Conservation (phyloP, 148 eudicot species). For the Suaeda aralocaspica region DNA sequence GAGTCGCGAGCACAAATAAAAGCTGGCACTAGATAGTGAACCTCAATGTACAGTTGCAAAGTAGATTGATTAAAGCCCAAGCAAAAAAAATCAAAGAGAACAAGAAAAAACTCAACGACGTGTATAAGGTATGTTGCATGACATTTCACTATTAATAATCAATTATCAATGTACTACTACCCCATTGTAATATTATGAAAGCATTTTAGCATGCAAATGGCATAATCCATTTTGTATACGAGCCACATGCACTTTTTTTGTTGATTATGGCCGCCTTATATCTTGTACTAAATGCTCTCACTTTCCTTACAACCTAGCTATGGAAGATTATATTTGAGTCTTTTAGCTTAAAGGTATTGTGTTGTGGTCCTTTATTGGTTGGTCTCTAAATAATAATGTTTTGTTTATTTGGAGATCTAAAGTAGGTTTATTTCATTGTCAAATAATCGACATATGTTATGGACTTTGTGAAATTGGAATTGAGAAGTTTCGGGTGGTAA, state of each 20-base stretch:
- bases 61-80: not conserved
- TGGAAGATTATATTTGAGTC: not conserved
- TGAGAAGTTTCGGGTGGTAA: not conserved
- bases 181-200: not conserved
- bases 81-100: not conserved
- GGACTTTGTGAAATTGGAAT: not conserved
- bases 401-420: not conserved
- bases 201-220: constrained; percentile 1
- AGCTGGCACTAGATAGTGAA: not conserved
- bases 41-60: no score
- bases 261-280: constrained; percentile 6
- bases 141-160: constrained; percentile 3
- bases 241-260: not conserved
- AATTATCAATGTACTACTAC: constrained; percentile 15
- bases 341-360: constrained; percentile 3
- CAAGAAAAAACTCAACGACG: constrained; percentile 10
- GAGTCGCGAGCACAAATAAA: not conserved
- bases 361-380: constrained; percentile 27
- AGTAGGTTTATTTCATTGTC: not conserved
- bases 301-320: constrained; percentile 3
- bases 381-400: not conserved
- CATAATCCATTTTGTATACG: constrained; percentile 13
- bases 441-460: no score
- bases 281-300: constrained; percentile 18
- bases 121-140: constrained; percentile 12